Conservation (phyloP, 1,284 basidiomycete species). For the Hymenochaete sp. region DNA sequence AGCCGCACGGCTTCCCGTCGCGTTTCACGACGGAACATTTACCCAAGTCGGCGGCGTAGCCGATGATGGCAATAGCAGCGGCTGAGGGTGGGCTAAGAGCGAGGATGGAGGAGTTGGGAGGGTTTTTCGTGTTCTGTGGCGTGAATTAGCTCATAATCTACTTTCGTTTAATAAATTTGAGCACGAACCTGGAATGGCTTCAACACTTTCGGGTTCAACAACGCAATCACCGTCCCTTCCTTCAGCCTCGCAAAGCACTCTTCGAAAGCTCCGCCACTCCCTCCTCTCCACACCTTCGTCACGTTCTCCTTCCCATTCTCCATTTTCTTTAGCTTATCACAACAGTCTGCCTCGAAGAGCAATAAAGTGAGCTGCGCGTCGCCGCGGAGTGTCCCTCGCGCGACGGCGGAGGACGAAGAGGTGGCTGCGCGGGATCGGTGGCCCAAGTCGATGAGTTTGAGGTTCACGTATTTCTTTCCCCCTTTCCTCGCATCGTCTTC, state of each 20-base stretch:
- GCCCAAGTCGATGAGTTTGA: conserved; percentile 81
- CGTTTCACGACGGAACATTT: conserved; percentile 70
- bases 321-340: conserved; percentile 43
- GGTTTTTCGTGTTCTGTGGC: conserved; percentile 50
- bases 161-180: not conserved
- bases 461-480: conserved; percentile 78
- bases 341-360: conserved; percentile 80
- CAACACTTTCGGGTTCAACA: conserved; percentile 83
- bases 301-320: conserved; percentile 33
- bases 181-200: conserved; percentile 70
- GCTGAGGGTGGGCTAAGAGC: conserved; percentile 81
- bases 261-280: conserved; percentile 90
- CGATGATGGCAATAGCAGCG: conserved; percentile 75
- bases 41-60: conserved; percentile 78
- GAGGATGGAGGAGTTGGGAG: conserved; percentile 75
- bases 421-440: conserved; percentile 34
- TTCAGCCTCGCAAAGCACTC: conserved; percentile 69
- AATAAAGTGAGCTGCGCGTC: conserved; percentile 79
- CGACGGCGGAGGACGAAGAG: conserved; percentile 38
- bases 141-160: conserved; percentile 9
- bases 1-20: conserved; percentile 74
- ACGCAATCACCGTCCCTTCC: conserved; percentile 83
- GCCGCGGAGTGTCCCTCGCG: conserved; percentile 44
- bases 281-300: conserved; percentile 71
- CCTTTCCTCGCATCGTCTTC: conserved; percentile 34